These are phyloP conservation scores for Vararia minispora DNA, from an alignment of 768 basidiomycete species.

Conservation along the genomic window DNA sequence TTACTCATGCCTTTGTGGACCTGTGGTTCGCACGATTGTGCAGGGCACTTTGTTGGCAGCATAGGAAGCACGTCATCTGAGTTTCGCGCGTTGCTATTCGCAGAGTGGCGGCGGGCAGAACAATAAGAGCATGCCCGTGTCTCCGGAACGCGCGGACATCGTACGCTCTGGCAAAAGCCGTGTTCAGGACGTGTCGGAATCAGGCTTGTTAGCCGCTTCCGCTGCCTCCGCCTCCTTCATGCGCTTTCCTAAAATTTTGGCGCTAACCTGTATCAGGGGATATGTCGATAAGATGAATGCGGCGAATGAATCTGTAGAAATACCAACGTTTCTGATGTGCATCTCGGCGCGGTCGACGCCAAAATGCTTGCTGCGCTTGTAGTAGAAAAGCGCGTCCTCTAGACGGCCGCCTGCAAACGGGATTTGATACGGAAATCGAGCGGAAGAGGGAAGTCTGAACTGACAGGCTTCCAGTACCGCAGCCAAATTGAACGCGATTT, in stretches of 20 bases:
- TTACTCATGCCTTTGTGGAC: no score
- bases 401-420: conserved; percentile 65
- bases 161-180: no score
- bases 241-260: conserved; percentile 62
- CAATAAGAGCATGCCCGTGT: no score
- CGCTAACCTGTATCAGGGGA: conserved; percentile 46
- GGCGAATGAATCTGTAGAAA: conserved; percentile 7
- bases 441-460: conserved; percentile 15
- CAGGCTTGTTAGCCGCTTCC: conserved; percentile 9
- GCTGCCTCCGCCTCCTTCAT: conserved; percentile 35
- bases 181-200: no score
- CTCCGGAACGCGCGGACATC: no score
- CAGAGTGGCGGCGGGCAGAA: no score
- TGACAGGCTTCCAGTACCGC: conserved; percentile 84
- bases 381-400: conserved; percentile 72
- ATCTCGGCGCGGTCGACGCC: conserved; percentile 76
- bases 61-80: no score
- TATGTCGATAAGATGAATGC: conserved; percentile 13
- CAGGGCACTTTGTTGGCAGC: no score
- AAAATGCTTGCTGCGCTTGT: conserved; percentile 65
- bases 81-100: no score
- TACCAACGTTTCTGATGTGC: conserved; percentile 71
- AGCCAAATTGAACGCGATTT: conserved; percentile 86
- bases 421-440: background rate
- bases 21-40: no score